Conservation (phyloP, 1,139 yeast species). For the Pichia sp. region DNA sequence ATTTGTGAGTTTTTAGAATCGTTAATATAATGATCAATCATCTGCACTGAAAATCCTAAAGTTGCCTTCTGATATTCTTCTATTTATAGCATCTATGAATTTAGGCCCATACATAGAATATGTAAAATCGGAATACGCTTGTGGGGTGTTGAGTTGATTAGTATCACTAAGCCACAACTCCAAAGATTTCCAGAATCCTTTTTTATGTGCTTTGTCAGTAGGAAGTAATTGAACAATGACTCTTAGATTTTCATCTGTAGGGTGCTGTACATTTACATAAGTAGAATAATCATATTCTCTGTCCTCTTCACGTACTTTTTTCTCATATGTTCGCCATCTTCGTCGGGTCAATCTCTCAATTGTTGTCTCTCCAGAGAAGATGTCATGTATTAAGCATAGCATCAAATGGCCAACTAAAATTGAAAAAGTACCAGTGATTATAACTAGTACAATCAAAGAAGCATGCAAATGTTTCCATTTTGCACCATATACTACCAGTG, state of each 20-base stretch:
- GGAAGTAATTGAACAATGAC: slow-evolving; percentile 21
- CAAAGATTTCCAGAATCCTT: slow-evolving; percentile 23
- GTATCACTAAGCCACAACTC: slow-evolving; percentile 15
- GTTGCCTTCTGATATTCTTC: slow-evolving; percentile 18
- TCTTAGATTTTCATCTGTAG: slow-evolving; percentile 15
- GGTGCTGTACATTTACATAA: slow-evolving; percentile 24
- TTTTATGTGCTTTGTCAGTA: slow-evolving; percentile 24
- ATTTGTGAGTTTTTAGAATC: background rate
- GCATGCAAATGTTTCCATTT: slow-evolving; percentile 21
- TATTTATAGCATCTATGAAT: slow-evolving; percentile 14
- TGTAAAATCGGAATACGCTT: slow-evolving; percentile 22
- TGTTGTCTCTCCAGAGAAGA: slow-evolving; percentile 12
- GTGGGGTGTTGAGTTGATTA: slow-evolving; percentile 8
- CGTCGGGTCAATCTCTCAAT: slow-evolving; percentile 10
- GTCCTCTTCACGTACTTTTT: slow-evolving; percentile 4
- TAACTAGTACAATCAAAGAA: slow-evolving; percentile 11
- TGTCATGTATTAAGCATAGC: background rate
- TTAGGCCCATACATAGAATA: slow-evolving; percentile 11
- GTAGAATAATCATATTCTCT: slow-evolving; percentile 11
- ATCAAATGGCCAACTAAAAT: slow-evolving; percentile 7
- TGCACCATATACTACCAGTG: slow-evolving; percentile 20
- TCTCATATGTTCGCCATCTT: slow-evolving; percentile 11
- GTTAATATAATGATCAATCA: background rate
- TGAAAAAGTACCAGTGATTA: slow-evolving; percentile 2
- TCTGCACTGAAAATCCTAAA: slow-evolving; percentile 20